Evolutionary conservation across 163 green algal species (phyloP).

Genomic region (Volvox carteri): DNA sequence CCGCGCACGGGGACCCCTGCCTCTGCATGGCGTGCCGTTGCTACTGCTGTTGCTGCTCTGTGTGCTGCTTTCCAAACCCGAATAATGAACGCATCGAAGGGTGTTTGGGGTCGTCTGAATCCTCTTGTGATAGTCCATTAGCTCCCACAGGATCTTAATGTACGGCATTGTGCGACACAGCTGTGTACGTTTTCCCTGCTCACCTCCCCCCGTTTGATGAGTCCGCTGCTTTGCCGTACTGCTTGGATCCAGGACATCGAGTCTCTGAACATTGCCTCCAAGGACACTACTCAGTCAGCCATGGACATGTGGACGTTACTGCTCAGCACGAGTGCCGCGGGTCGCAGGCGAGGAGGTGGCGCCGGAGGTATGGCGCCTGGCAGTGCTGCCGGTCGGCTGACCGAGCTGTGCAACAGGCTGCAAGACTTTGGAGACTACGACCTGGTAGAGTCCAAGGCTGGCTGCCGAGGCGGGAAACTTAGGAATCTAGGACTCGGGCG

Average conservation of each 20-base stretch:
- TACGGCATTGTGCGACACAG: too few species aligned
- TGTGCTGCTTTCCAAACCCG: too few species aligned
- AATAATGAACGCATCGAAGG: too few species aligned
- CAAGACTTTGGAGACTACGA: slow-evolving; percentile 87
- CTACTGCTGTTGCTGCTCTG: too few species aligned
- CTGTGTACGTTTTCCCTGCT: background rate
- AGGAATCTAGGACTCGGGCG: too few species aligned
- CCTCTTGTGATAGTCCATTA: too few species aligned
- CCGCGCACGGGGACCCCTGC: too few species aligned
- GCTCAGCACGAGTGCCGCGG: slow-evolving; percentile 53
- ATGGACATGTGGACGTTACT: slow-evolving; percentile 83
- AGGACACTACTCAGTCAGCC: slow-evolving; percentile 80
- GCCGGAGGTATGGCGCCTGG: background rate
- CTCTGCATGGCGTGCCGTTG: too few species aligned
- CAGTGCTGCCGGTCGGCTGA: slow-evolving; percentile 28
- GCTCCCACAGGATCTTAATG: too few species aligned
- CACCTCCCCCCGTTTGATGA: background rate
- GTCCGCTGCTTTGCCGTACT: too few species aligned
- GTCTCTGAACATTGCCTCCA: slow-evolving; percentile 61
- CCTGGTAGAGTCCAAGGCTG: slow-evolving; percentile 80
- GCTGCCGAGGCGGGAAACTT: too few species aligned
- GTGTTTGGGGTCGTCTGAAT: too few species aligned
- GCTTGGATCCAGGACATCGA: slow-evolving; percentile 50
- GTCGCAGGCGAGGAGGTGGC: background rate
- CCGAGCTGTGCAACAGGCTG: slow-evolving; percentile 72